A percentile compares a stretch with the other conserved stretches of the same genome.
Conservation (phyloP, 169 alveolate species). For the Cytauxzoon felis region DNA sequence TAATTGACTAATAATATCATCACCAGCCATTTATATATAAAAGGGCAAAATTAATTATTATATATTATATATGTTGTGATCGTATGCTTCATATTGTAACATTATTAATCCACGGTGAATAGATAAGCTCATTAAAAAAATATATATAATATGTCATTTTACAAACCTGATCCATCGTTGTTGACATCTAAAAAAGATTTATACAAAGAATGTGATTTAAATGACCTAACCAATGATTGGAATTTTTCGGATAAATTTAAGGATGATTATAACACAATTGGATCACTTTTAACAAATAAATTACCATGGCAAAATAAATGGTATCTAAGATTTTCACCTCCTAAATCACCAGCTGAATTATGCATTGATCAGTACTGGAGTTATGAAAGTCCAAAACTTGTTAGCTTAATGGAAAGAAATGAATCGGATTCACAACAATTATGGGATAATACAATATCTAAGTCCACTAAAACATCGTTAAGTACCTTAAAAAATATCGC, state of each 20-base stretch:
- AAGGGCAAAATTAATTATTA: neutral
- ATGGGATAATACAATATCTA: neutral
- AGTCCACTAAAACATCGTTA: slow-evolving; percentile 11
- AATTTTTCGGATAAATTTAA: slow-evolving; percentile 7
- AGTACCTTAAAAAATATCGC: slow-evolving; percentile 49
- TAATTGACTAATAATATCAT: slow-evolving; percentile 56
- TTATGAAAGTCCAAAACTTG: slow-evolving; percentile 49
- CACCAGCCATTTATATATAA: slow-evolving; percentile 30
- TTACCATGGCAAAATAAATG: slow-evolving; percentile 60
- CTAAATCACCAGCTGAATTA: slow-evolving; percentile 47
- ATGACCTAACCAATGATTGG: slow-evolving; percentile 24
- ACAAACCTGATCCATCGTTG: slow-evolving; percentile 14
- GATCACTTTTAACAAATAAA: slow-evolving; percentile 25
- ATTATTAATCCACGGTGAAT: neutral
- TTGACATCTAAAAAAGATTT: slow-evolving; percentile 6
- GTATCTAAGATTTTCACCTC: slow-evolving; percentile 47
- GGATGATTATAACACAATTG: neutral
- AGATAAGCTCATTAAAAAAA: neutral
- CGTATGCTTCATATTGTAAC: neutral
- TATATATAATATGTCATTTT: too few relatives aligned
- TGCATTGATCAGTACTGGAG: slow-evolving; percentile 53
- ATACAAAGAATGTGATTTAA: neutral
- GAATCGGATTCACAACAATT: slow-evolving; percentile 1
- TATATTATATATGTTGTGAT: too few relatives aligned
- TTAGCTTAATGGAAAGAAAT: neutral